Base-by-base conservation (phyloP, 139 green algal species). In the Micractinium conductrix region DNA sequence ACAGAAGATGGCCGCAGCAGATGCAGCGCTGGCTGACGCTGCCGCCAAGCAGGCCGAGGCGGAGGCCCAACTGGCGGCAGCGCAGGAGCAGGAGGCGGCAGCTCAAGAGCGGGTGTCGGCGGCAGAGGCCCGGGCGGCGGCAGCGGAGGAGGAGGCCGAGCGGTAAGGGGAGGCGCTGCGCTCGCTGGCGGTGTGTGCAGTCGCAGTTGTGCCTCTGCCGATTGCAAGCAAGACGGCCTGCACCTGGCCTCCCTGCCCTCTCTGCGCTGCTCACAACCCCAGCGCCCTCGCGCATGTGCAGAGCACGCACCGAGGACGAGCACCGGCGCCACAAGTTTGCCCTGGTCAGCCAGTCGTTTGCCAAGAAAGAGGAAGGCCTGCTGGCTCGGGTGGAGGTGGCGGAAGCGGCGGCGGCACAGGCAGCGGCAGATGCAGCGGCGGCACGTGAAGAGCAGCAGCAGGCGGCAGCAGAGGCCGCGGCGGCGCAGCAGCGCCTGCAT, bases 311-410 rank as follows among this genome's bases (percentile, higher is more conserved):
- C 6, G 83, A 87, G 55, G 69, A 87, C 22, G 76, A 83, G 53
- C 73, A 87, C 67, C 76, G 83, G 30, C 62, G 69, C 14, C 45
- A 81, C 22, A 83, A 83, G 78, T 87, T 87, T 75, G 40, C 73
- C 1, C 38, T 83, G 76, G 48, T 87, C 43, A 73, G 62, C 50
- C 50, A 72, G 35, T 17, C 67, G 5, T 87, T 87, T 63, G 62
- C 33, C 26, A 83, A 45, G 55, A 87, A 87, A 50, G 83, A 87
- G 83, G 67, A 65, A 16, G 42, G 16, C 42, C 67, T 87, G 83
- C 26, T 72, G 73, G 48, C 50, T 8, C 50, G 55, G 17, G 83
- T 48, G 16, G 83, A 87, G 35, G 45, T 30, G 38, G 80, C 80
- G 48, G 80, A 85, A 70, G 80, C 80, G 4, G 72, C 70, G 1